A percentile compares a stretch with the other conserved stretches of the same genome.
These are phyloP conservation scores for Lasiosphaeria hispida DNA, from an alignment of 495 filamentous ascomycete genomes.

Conservation along the genomic window DNA sequence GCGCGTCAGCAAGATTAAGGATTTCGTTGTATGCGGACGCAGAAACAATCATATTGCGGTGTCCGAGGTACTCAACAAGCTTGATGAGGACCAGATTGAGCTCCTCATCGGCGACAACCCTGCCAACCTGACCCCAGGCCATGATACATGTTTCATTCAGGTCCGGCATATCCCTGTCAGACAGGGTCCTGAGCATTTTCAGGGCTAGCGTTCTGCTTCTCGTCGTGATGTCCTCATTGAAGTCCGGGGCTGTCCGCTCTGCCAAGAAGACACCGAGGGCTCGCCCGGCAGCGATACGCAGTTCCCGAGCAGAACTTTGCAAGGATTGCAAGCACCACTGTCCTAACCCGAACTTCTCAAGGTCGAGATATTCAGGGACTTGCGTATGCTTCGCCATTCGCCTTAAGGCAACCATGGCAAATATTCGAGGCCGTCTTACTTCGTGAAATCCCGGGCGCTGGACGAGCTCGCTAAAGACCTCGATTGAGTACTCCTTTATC, in stretches of 20 bases:
- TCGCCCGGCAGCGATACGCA: conserved; percentile 74
- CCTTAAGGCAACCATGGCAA: conserved; percentile 68
- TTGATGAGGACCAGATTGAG: conserved; percentile 80
- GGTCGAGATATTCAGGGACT: conserved; percentile 55
- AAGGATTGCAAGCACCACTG: conserved; percentile 79
- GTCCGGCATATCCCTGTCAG: conserved; percentile 59
- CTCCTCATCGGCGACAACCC: conserved; percentile 62
- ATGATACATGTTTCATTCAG: conserved; percentile 81
- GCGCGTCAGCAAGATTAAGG: conserved; percentile 61
- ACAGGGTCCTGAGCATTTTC: conserved; percentile 65
- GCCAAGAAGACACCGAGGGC: conserved; percentile 58
- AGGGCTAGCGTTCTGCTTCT: conserved; percentile 68
- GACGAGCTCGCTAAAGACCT: conserved; percentile 56
- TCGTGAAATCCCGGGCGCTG: conserved; percentile 57
- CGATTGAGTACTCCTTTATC: conserved; percentile 35
- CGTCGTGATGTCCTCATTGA: conserved; percentile 33
- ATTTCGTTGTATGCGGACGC: conserved; percentile 74
- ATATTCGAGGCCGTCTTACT: conserved; percentile 60
- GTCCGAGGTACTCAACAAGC: conserved; percentile 81
- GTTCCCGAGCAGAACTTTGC: conserved; percentile 77
- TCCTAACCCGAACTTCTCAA: conserved; percentile 63
- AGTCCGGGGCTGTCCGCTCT: conserved; percentile 44
- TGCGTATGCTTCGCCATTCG: conserved; percentile 64
- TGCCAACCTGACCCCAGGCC: conserved; percentile 77
- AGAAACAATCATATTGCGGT: conserved; percentile 74